These are phyloP conservation scores for Brassica nigra DNA, from an alignment of 345 rosid genomes.

Conservation along the genomic window DNA sequence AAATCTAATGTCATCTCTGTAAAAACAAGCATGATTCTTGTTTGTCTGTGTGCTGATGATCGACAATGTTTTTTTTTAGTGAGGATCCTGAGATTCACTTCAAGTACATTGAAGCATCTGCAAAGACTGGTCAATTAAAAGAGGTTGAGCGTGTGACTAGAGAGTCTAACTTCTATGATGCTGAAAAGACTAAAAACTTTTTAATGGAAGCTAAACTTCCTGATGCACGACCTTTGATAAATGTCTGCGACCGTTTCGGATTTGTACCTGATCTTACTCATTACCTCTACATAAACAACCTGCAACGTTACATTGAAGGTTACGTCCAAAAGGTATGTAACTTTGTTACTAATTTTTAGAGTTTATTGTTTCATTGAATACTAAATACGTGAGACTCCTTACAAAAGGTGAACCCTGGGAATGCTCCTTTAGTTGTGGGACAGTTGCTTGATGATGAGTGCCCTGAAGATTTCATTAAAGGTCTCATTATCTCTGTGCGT, in stretches of 20 bases:
- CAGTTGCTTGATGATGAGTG: slow-evolving; percentile 96
- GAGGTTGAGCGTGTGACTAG: slow-evolving; percentile 99
- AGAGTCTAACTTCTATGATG: slow-evolving; percentile 92
- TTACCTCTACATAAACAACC: slow-evolving; percentile 86
- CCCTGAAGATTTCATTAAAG: slow-evolving; percentile 97
- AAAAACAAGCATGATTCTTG: slow-evolving; percentile 2
- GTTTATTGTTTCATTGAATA: not conserved
- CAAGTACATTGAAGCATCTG: slow-evolving; percentile 98
- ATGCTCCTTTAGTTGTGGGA: slow-evolving; percentile 94
- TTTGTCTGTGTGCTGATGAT: slow-evolving; percentile 14
- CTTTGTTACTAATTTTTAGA: not conserved
- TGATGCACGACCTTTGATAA: slow-evolving; percentile 96
- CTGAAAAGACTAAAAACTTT: slow-evolving; percentile 96
- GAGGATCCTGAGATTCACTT: slow-evolving; percentile 99
- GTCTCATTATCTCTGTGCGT: slow-evolving; percentile 89
- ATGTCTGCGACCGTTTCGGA: slow-evolving; percentile 99
- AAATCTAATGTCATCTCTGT: slow-evolving; percentile 21
- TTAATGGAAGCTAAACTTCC: slow-evolving; percentile 99
- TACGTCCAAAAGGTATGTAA: slow-evolving; percentile 91
- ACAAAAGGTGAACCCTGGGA: slow-evolving; percentile 93
- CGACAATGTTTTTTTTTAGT: slow-evolving; percentile 45
- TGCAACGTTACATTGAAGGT: slow-evolving; percentile 99
- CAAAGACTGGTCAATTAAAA: slow-evolving; percentile 92
- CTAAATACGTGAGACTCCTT: slow-evolving; percentile 1
- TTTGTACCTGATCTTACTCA: slow-evolving; percentile 97